Conservation (phyloP, 192 early-diverging fungal species). For the Chytriomyces confervae region DNA sequence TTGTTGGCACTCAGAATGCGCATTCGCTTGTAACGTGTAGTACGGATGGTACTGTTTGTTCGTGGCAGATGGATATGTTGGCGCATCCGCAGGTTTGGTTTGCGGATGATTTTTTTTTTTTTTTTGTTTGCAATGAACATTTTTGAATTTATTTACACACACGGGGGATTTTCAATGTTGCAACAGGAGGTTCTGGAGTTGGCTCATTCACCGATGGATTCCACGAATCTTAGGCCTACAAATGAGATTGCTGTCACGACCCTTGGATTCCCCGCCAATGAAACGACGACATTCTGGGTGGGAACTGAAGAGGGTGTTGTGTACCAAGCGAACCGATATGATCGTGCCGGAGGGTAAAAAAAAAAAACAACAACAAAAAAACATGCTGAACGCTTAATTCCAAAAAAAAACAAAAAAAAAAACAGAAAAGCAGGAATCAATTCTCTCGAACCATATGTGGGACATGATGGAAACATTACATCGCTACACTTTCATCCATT, state of each 20-base stretch:
- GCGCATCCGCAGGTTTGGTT: constrained; percentile 90
- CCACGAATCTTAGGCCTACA: constrained; percentile 60
- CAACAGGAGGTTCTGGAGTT: constrained; percentile 84
- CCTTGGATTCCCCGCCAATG: constrained; percentile 89
- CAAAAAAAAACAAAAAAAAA: not conserved
- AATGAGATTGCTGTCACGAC: constrained; percentile 94
- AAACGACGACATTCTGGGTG: constrained; percentile 91
- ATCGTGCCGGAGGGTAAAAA: constrained; percentile 84
- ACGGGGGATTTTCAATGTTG: not conserved
- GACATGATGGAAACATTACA: constrained; percentile 88
- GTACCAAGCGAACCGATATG: constrained; percentile 95
- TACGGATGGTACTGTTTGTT: constrained; percentile 95
- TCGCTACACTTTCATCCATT: constrained; percentile 90
- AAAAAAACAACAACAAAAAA: not conserved
- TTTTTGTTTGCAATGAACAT: no score
- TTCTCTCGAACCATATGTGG: constrained; percentile 79
- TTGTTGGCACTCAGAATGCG: constrained; percentile 95
- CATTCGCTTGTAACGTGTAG: constrained; percentile 90
- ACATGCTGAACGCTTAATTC: not conserved
- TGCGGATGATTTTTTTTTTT: no score
- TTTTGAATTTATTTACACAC: not conserved
- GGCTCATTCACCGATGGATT: constrained; percentile 67
- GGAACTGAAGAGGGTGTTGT: constrained; percentile 95
- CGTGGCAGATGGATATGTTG: constrained; percentile 99
- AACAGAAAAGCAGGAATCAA: constrained; percentile 94